These are phyloP conservation scores for Plantago major DNA, from an alignment of 257 asterid genomes.

Conservation along the genomic window DNA sequence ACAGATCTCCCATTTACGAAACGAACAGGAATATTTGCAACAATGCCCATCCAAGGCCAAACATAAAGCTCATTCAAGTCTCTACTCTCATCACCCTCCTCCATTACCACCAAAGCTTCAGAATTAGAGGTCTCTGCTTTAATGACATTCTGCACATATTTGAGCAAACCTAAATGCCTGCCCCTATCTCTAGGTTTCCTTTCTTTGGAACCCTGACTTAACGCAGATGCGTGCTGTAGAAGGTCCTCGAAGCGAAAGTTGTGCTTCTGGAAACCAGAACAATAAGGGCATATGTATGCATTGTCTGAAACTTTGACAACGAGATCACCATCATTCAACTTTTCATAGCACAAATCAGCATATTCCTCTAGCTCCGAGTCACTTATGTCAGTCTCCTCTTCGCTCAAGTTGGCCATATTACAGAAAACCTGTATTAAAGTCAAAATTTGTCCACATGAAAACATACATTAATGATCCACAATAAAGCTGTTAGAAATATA, in stretches of 20 bases:
- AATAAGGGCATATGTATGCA: constrained; percentile 30
- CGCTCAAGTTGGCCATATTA: constrained; percentile 30
- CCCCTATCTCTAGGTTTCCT: constrained; percentile 22
- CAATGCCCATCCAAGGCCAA: constrained; percentile 60
- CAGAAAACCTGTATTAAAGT: constrained; percentile 14
- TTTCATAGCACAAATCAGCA: constrained; percentile 28
- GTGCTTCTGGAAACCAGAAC: constrained; percentile 25
- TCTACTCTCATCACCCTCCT: constrained; percentile 10
- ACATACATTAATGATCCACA: too few relatives aligned
- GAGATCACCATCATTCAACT: constrained; percentile 27
- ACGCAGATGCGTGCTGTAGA: constrained; percentile 33
- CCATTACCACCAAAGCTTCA: neutral
- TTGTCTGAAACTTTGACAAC: constrained; percentile 17
- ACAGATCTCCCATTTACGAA: constrained; percentile 25
- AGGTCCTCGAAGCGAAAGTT: constrained; percentile 26
- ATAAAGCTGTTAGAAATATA: too few relatives aligned
- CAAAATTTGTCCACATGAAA: too few relatives aligned
- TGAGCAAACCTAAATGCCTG: constrained; percentile 21
- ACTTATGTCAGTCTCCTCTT: constrained; percentile 36
- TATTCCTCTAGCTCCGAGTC: constrained; percentile 37
- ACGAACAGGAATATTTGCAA: constrained; percentile 40
- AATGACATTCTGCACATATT: constrained; percentile 8
- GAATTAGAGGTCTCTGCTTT: constrained; percentile 9
- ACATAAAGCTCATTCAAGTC: constrained; percentile 36
- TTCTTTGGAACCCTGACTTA: constrained; percentile 18